Evolutionary conservation across 1,284 basidiomycete species (phyloP).

Genomic region (Tilletiaria anomala): DNA sequence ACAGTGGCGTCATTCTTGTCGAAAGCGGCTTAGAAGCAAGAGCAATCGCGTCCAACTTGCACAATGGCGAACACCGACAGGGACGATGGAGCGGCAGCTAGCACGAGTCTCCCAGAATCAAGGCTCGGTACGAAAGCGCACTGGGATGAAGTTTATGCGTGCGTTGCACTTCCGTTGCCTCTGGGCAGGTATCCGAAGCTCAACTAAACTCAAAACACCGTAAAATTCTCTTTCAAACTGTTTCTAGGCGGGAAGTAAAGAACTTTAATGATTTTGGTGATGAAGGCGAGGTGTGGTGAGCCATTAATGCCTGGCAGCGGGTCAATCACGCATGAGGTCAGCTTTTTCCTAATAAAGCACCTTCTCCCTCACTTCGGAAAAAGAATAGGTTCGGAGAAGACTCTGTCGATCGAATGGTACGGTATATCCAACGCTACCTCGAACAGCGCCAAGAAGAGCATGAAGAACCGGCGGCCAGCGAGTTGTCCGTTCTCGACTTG

Average conservation of each 20-base stretch:
- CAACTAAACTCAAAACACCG: neutral
- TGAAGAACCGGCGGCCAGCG: slow-evolving; percentile 1
- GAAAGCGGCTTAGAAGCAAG: too few species aligned
- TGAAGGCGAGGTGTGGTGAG: slow-evolving; percentile 83
- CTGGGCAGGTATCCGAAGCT: neutral
- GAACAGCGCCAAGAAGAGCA: neutral
- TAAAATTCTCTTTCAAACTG: slow-evolving; percentile 53
- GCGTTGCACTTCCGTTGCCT: neutral
- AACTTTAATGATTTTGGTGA: slow-evolving; percentile 70
- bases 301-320: slow-evolving; percentile 11
- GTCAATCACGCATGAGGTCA: neutral
- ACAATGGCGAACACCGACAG: too few species aligned
- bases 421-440: slow-evolving; percentile 11
- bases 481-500: slow-evolving; percentile 41
- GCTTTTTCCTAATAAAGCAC: neutral
- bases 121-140: slow-evolving; percentile 56
- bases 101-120: slow-evolving; percentile 44
- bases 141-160: slow-evolving; percentile 12
- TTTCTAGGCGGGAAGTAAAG: slow-evolving; percentile 56
- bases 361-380: neutral
- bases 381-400: slow-evolving; percentile 63
- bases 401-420: slow-evolving; percentile 61
- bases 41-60: too few species aligned
- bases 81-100: too few species aligned
- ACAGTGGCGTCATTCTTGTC: too few species aligned